Evolutionary conservation across 1,139 yeast species (phyloP).

Genomic region (Meyerozyma sp.): DNA sequence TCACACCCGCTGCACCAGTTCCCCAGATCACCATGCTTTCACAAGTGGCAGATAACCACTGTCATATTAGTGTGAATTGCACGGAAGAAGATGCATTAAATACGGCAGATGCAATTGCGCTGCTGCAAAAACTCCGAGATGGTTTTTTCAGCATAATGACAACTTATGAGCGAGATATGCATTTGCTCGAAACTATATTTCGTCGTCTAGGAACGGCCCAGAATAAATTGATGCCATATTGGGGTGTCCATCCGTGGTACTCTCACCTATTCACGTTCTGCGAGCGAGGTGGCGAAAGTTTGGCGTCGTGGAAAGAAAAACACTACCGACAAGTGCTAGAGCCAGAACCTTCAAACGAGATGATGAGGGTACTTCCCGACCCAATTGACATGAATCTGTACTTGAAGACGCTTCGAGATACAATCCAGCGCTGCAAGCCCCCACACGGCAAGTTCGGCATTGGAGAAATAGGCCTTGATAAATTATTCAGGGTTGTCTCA

Average conservation of each 20-base stretch:
- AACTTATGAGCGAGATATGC: constrained; percentile 49
- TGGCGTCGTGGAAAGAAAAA: constrained; percentile 22
- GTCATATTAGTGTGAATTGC: constrained; percentile 11
- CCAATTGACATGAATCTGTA: constrained; percentile 48
- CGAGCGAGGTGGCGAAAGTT: constrained; percentile 5
- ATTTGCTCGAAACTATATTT: constrained; percentile 27
- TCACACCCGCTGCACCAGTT: not conserved
- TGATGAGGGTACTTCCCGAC: constrained; percentile 51
- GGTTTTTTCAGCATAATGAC: constrained; percentile 44
- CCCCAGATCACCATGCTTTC: not conserved
- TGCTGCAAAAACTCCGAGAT: not conserved
- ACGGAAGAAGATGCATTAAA: constrained; percentile 2
- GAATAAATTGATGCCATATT: constrained; percentile 46
- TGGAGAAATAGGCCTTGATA: constrained; percentile 93
- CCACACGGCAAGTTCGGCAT: constrained; percentile 28
- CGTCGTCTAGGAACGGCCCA: constrained; percentile 14
- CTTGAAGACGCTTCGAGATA: constrained; percentile 20
- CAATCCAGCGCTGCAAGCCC: constrained; percentile 16
- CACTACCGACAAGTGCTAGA: constrained; percentile 55
- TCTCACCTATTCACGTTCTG: constrained; percentile 51
- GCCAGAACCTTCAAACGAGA: constrained; percentile 35
- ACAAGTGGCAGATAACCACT: constrained; percentile 10
- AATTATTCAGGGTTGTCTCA: constrained; percentile 61
- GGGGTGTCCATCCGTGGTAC: constrained; percentile 94
- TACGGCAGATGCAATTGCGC: constrained; percentile 7